Evolutionary conservation across 345 rosid genomes (phyloP).

Genomic region (Aurinia saxatilis): DNA sequence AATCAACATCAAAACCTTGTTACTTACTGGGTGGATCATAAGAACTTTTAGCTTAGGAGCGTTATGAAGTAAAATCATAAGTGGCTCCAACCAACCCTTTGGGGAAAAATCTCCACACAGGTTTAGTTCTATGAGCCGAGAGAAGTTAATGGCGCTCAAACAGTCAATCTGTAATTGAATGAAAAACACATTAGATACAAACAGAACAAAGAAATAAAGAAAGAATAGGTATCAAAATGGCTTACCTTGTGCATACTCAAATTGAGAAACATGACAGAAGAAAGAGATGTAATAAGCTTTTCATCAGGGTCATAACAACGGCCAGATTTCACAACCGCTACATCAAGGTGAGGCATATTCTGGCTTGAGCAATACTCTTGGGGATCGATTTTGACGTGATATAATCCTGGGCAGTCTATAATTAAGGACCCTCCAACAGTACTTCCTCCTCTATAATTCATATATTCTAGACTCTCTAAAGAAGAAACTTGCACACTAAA

Average conservation of each 20-base stretch:
- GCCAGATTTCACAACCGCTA: not conserved
- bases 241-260: not conserved
- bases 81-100: not conserved
- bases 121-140: not conserved
- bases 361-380: not conserved
- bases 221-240: not conserved
- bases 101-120: not conserved
- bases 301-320: too few relatives aligned
- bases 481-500: conserved; percentile 10
- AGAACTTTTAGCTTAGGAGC: conserved; percentile 11
- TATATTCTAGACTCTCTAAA: not conserved
- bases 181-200: not conserved
- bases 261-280: not conserved
- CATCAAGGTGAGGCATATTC: not conserved
- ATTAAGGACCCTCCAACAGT: not conserved
- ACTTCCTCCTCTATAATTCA: not conserved
- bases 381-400: not conserved
- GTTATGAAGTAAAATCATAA: not conserved
- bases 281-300: not conserved
- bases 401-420: conserved; percentile 1
- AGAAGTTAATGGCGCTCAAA: not conserved
- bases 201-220: not conserved
- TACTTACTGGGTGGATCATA: not conserved
- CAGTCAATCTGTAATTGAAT: not conserved
- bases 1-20: not conserved